Percentiles rank a stretch among this genome's conserved stretches.
These are phyloP conservation scores for Phytophthora sansomeana DNA, from an alignment of 352 stramenopile genomes.

Conservation along the genomic window DNA sequence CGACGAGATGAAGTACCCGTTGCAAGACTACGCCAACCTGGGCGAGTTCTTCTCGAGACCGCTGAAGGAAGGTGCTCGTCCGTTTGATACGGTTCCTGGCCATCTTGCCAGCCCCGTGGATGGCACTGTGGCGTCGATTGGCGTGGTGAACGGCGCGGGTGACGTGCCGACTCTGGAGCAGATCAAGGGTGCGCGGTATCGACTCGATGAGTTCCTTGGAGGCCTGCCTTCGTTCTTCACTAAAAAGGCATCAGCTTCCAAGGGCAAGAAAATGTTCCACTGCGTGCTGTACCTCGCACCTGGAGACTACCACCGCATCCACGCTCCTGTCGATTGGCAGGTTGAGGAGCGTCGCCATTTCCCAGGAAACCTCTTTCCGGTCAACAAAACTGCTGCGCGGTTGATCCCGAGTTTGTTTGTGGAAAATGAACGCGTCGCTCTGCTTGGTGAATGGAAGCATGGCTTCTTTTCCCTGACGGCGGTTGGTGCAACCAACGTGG, in stretches of 20 bases:
- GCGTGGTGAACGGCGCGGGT: conserved; percentile 53
- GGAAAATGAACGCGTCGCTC: conserved; percentile 83
- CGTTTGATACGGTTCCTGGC: conserved; percentile 45
- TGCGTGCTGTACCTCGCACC: conserved; percentile 87
- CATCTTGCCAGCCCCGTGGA: conserved; percentile 69
- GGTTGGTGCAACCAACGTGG: conserved; percentile 89
- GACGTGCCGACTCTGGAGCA: conserved; percentile 77
- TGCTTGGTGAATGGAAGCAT: conserved; percentile 79
- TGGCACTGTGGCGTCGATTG: conserved; percentile 63
- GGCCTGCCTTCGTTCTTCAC: conserved; percentile 66
- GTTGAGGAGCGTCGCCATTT: conserved; percentile 84
- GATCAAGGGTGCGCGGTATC: conserved; percentile 84
- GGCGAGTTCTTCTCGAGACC: conserved; percentile 88
- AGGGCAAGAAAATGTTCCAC: conserved; percentile 74
- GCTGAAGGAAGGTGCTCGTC: conserved; percentile 69
- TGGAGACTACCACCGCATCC: conserved; percentile 90
- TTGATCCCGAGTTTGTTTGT: conserved; percentile 86
- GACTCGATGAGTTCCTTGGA: conserved; percentile 86
- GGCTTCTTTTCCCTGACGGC: conserved; percentile 87
- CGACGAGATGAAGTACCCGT: conserved; percentile 86
- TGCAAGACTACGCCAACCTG: conserved; percentile 79
- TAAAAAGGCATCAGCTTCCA: conserved; percentile 21
- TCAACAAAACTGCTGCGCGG: conserved; percentile 68
- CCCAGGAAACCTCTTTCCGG: conserved; percentile 83
- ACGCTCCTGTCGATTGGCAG: conserved; percentile 81